These are phyloP conservation scores for Penicillium occitanis DNA, from an alignment of 2,329 filamentous ascomycete species.

Conservation along the genomic window DNA sequence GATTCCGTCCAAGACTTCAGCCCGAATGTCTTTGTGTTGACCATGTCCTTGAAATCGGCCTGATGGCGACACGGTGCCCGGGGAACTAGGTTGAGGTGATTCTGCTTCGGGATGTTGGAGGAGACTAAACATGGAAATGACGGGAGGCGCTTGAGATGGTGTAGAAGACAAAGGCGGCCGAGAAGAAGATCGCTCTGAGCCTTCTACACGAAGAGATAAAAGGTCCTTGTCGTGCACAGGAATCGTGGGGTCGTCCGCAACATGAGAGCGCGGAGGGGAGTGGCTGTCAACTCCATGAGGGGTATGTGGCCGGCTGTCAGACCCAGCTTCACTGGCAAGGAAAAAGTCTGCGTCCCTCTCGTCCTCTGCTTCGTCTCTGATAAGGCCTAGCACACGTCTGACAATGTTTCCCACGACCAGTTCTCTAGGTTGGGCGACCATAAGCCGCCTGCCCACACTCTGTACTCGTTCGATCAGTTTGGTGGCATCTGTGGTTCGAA, in stretches of 20 bases:
- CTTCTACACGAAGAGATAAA: slow-evolving; percentile 31
- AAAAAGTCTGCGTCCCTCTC: slow-evolving; percentile 65
- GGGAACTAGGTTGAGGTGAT: slow-evolving; percentile 43
- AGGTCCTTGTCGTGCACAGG: slow-evolving; percentile 31
- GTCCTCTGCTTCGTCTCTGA: slow-evolving; percentile 86
- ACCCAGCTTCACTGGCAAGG: slow-evolving; percentile 59
- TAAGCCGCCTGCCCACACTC: slow-evolving; percentile 72
- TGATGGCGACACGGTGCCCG: slow-evolving; percentile 37
- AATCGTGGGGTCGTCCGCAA: slow-evolving; percentile 19
- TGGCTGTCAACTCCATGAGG: slow-evolving; percentile 40
- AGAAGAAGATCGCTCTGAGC: slow-evolving; percentile 35
- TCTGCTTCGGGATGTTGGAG: slow-evolving; percentile 65
- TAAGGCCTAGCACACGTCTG: slow-evolving; percentile 81
- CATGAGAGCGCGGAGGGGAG: slow-evolving; percentile 23
- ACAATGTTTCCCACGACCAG: slow-evolving; percentile 94
- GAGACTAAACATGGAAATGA: slow-evolving; percentile 81
- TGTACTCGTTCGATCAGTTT: slow-evolving; percentile 79
- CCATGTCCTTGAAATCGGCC: slow-evolving; percentile 33
- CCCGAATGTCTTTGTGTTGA: slow-evolving; percentile 67
- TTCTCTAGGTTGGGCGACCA: slow-evolving; percentile 82
- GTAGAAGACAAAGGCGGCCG: slow-evolving; percentile 62
- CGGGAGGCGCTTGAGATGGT: slow-evolving; percentile 50
- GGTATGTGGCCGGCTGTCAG: slow-evolving; percentile 52
- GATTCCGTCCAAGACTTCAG: slow-evolving; percentile 90
- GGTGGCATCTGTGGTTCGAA: slow-evolving; percentile 73